phyloP scores from a whole-genome alignment of 345 rosid genomes.

The Garcia nutans region DNA sequence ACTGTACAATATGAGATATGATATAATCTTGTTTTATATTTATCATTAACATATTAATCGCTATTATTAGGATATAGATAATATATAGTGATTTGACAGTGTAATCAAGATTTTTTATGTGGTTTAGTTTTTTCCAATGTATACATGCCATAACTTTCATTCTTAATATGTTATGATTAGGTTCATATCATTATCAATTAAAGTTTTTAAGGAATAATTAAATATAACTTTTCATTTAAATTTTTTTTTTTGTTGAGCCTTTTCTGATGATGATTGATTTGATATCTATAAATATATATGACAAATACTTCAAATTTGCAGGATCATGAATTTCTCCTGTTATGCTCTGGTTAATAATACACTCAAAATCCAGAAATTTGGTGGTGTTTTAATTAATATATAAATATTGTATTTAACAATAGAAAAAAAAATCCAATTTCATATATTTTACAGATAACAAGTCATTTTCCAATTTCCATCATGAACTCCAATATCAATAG shows the following conservation, averaged over 20 bases:
- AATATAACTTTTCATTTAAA: too few species aligned
- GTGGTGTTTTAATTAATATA: too few species aligned
- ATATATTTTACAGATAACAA: not conserved
- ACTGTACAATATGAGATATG: not conserved
- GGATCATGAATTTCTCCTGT: not conserved
- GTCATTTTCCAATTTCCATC: not conserved
- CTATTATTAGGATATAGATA: not conserved
- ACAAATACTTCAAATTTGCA: not conserved
- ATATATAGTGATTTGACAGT: slow-evolving; percentile 13
- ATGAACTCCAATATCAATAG: slow-evolving; percentile 11
- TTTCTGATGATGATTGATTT: too few species aligned
- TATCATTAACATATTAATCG: not conserved
- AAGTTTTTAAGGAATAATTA: too few species aligned
- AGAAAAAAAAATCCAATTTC: too few species aligned
- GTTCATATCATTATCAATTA: too few species aligned
- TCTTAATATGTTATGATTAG: too few species aligned
- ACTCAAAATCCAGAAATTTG: not conserved
- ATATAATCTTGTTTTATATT: not conserved
- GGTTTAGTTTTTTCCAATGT: slow-evolving; percentile 16
- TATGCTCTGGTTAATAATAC: too few species aligned
- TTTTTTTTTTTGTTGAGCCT: too few species aligned
- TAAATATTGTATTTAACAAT: too few species aligned
- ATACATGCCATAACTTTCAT: too few species aligned
- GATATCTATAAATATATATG: too few species aligned
- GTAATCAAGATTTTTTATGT: slow-evolving; percentile 14